Conservation (phyloP, 2,329 filamentous ascomycete species). For the Verticillium nonalfalfae region DNA sequence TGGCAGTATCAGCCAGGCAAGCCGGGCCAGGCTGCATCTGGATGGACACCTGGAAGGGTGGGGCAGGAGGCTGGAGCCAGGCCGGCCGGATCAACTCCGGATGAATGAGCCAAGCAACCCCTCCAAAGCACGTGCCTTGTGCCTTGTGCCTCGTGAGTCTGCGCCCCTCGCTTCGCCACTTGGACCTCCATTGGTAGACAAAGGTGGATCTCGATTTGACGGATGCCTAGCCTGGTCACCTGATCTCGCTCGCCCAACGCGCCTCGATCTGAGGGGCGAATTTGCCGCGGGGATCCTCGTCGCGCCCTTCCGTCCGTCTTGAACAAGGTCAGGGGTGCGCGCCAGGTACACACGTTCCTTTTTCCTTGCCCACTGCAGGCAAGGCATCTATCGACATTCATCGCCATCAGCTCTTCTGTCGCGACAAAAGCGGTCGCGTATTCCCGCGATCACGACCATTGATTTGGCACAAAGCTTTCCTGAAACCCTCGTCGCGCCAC, state of each 20-base stretch:
- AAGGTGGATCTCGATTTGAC: not conserved
- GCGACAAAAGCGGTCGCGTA: not conserved
- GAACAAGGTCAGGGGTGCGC: not conserved
- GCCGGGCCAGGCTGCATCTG: not conserved
- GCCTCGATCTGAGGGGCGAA: not conserved
- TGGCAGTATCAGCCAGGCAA: constrained; percentile 1
- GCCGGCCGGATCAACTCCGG: not conserved
- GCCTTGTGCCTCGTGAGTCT: not conserved
- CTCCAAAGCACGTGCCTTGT: not conserved
- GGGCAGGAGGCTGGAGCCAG: not conserved
- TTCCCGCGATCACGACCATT: not conserved
- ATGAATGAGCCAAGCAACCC: not conserved
- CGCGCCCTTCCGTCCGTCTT: not conserved
- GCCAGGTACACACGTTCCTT: not conserved
- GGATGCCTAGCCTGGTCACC: constrained; percentile 3
- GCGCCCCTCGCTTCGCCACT: not conserved
- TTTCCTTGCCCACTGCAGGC: not conserved
- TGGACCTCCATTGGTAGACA: too few relatives aligned
- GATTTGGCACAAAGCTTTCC: not conserved
- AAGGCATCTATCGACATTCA: not conserved
- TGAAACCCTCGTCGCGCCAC: not conserved
- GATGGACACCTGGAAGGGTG: not conserved
- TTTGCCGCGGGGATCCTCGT: not conserved
- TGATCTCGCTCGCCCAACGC: constrained; percentile 4
- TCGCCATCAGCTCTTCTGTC: not conserved